Base-by-base conservation (phyloP, 139 green algal species). In the Coccomyxa sp. region DNA sequence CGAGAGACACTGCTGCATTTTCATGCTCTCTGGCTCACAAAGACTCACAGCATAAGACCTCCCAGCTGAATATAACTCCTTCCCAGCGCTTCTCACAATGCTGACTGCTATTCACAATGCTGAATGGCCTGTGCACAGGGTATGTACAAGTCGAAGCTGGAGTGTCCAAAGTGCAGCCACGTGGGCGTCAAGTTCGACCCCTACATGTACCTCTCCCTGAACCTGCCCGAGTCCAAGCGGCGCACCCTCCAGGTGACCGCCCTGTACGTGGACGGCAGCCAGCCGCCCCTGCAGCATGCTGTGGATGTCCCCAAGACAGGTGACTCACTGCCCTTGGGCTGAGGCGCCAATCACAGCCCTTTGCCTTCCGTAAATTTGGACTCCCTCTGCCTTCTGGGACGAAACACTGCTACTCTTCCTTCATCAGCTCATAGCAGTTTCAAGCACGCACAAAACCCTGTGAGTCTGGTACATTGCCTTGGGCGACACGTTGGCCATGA, bases 181-280 rank as follows among this genome's bases (percentile, higher is more conserved):
- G 82, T 79, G 41, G 92, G 82, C 12, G 82, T 93, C 70, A 98
- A 96, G 78, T 98, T 98, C 78, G 95, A 99, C 85, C 94, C 95
- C 1, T 96, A 97, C 88, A 98, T 98, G 93, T 98, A 98, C 83
- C 84, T 99, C 31, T 95, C 94, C 0, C 89, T 99, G 81, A 95
- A 93, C 2, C 86, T 99, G 78, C 95, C 95, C 18, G 54, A 72
- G 39, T 75, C 84, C 40, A 83, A 82, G 78, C 85, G 72, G 31
- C 77, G 83, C 31, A 77, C 34, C 54, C 39, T 95, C 37, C 71
- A 76, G 18, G 81, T 92, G 40, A 91, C 87, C n/a, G 78, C 96
- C 34, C 69, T 95, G 50, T 69, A 81, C 44, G 70, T 82, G 33
- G 87, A 90, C 68, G 89, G 89, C 54, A 71, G 55, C n/a, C 29